A percentile compares a stretch with the other conserved stretches of the same genome.
Conservation (phyloP, 306 rosid genomes). For the Dryas alaskensis region DNA sequence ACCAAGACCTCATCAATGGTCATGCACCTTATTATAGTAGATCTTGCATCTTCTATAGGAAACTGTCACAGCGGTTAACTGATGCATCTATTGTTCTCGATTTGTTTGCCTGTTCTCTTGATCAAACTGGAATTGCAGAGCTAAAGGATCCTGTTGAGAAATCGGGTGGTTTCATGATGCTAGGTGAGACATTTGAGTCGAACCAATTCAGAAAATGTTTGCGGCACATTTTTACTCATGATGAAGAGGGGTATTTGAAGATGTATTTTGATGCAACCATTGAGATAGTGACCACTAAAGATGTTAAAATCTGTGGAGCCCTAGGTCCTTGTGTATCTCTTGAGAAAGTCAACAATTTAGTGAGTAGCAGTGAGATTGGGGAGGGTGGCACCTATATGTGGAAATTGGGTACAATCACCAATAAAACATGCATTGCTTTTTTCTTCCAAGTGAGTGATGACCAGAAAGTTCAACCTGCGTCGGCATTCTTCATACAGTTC, state of each 20-base stretch:
- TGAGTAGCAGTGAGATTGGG: conserved; percentile 61
- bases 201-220: conserved; percentile 66
- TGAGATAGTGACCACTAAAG: conserved; percentile 75
- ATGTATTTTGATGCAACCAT: conserved; percentile 81
- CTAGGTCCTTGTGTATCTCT: conserved; percentile 90
- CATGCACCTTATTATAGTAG: conserved; percentile 45
- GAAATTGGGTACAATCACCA: conserved; percentile 67
- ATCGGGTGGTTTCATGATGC: conserved; percentile 83
- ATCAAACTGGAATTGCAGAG: conserved; percentile 83
- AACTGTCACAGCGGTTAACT: conserved; percentile 51
- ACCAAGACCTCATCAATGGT: conserved; percentile 61
- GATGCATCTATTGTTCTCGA: conserved; percentile 65
- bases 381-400: conserved; percentile 76
- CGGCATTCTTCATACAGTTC: conserved; percentile 79
- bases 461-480: conserved; percentile 61
- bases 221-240: conserved; percentile 51
- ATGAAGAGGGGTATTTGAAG: conserved; percentile 55
- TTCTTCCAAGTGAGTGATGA: conserved; percentile 73
- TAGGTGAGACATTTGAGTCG: conserved; percentile 69
- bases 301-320: conserved; percentile 85
- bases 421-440: conserved; percentile 78
- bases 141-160: conserved; percentile 59
- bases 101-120: conserved; percentile 82
- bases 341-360: conserved; percentile 46
- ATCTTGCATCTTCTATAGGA: conserved; percentile 57